Base-by-base conservation (phyloP, 495 filamentous ascomycete genomes). In the Hypoxylon fragiforme region DNA sequence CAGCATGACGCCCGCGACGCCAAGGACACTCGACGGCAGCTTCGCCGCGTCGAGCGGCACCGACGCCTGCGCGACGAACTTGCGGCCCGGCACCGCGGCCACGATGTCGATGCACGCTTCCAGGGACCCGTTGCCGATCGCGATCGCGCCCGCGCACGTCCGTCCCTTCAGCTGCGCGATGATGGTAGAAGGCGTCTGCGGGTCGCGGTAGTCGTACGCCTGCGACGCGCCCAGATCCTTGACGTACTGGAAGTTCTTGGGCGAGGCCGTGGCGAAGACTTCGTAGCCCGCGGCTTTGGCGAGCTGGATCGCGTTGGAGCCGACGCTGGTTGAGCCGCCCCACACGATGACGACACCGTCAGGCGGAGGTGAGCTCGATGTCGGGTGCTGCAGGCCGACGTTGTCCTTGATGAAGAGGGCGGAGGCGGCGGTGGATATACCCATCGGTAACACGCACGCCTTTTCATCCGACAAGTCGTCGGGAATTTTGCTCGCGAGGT, bases 261-360 rank as follows among this genome's bases (percentile, higher is more conserved):
- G 62, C 2, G 74, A 77, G 1, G 79, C 71, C 0, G 81, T 85
- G 0, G 78, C 67, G 40, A 85, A 64, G 3, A 87, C 84, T 13
- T 80, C 73, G 21, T 77, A 79, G 1, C 85, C 85, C 0, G 82
- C 73, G 0, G 78, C 76, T 0, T 66, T 65, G 3, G 81, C 83
- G 11, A 84, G 72, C 57, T 88, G 85, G 44, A 86, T 82, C 0
- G 80, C 81, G 50, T 77, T 77, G 60, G 70, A 72, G 12, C 85
- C 85, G 13, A 86, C 79, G 41, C 79, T 81, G 4, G 71, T 70
- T 3, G 77, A 74, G n/a, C 40, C 40, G n/a, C 40, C 13, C 40
- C 32, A 30, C 13, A 54, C 50, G 16, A 54, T 46, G 41, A 54
- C n/a, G n/a, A n/a, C n/a, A n/a, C n/a, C n/a, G n/a, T n/a, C n/a